Evolutionary conservation across 1,139 yeast genomes (phyloP).

Genomic region (Pichia sorboxylosa): DNA sequence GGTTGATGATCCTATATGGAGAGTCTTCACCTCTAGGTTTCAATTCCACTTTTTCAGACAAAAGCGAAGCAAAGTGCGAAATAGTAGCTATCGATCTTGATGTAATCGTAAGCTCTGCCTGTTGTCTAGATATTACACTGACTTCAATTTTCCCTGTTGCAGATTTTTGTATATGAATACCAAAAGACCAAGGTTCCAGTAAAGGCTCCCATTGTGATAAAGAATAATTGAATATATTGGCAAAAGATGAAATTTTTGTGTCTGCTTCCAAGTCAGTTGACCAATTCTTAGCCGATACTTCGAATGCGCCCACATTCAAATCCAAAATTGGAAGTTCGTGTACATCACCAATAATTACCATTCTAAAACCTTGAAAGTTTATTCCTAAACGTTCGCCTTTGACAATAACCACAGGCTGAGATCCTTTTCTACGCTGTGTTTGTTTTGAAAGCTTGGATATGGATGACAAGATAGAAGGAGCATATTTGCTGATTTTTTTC

Average conservation of each 20-base stretch:
- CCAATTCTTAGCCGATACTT: conserved; percentile 72
- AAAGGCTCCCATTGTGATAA: conserved; percentile 96
- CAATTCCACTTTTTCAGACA: conserved; percentile 36
- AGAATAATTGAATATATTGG: conserved; percentile 81
- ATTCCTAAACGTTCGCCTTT: conserved; percentile 66
- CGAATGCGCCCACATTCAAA: conserved; percentile 65
- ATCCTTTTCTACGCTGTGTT: not conserved
- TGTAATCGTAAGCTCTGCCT: conserved; percentile 74
- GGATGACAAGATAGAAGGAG: conserved; percentile 46
- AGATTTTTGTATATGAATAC: conserved; percentile 51
- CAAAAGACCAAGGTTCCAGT: conserved; percentile 78
- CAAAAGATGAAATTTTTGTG: conserved; percentile 53
- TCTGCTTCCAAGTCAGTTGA: conserved; percentile 73
- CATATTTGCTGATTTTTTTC: conserved; percentile 46
- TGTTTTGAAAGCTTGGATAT: conserved; percentile 28
- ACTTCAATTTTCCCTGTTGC: conserved; percentile 37
- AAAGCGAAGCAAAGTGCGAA: conserved; percentile 53
- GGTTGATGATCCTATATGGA: conserved; percentile 72
- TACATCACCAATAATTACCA: conserved; percentile 85
- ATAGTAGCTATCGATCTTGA: conserved; percentile 71
- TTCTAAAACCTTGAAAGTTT: conserved; percentile 68
- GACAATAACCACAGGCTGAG: conserved; percentile 31
- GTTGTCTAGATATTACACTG: conserved; percentile 60
- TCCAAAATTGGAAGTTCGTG: conserved; percentile 90
- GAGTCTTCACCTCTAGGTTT: conserved; percentile 70